Conservation (phyloP, 257 asterid species). For the Solanum stenotomum region DNA sequence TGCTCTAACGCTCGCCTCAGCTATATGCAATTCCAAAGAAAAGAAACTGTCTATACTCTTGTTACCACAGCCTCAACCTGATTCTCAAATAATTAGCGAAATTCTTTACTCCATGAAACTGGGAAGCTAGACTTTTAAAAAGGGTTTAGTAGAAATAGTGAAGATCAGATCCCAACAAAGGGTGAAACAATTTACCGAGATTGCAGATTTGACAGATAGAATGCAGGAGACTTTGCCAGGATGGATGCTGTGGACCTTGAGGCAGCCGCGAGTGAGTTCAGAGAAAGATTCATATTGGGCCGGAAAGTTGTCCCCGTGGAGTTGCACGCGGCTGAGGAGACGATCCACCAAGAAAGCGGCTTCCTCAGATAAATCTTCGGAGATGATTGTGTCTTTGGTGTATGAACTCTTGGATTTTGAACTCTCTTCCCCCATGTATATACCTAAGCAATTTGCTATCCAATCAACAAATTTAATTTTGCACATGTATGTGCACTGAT, state of each 20-base stretch:
- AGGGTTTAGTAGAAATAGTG: no score
- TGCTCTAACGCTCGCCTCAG: neutral
- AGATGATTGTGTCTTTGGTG: conserved; percentile 2
- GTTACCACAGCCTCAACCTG: no score
- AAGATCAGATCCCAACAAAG: neutral
- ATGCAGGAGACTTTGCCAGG: conserved; percentile 64
- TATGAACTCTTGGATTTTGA: neutral
- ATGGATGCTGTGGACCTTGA: conserved; percentile 30
- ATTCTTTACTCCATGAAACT: no score
- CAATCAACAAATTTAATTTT: neutral
- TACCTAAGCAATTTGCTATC: neutral
- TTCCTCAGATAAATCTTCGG: conserved; percentile 15
- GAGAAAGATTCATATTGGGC: conserved; percentile 13
- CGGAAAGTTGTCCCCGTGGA: conserved; percentile 16
- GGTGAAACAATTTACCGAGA: conserved; percentile 31
- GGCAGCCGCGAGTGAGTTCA: neutral
- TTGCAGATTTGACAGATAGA: conserved; percentile 47
- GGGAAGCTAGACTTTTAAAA: no score
- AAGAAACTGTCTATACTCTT: neutral
- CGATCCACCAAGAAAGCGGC: neutral
- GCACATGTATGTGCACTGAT: no score
- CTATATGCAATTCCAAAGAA: neutral
- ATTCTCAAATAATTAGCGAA: no score
- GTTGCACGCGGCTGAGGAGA: conserved; percentile 15
- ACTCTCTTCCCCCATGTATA: neutral